A percentile compares a stretch with the other conserved stretches of the same genome.
phyloP scores from a whole-genome alignment of 2,329 filamentous ascomycete genomes.

The Ampelomyces quisqualis region DNA sequence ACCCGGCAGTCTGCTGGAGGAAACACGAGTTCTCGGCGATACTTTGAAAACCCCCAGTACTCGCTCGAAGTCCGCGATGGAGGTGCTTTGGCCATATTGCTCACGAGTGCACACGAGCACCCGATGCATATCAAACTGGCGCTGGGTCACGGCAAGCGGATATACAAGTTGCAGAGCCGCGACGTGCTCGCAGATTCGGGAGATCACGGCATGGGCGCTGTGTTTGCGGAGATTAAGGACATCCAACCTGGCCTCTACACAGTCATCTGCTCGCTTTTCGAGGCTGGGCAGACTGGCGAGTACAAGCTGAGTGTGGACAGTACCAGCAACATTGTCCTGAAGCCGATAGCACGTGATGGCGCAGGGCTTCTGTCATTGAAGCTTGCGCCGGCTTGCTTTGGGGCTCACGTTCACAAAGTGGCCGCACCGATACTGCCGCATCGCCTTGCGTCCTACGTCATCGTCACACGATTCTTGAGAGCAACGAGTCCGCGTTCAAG shows the following conservation, averaged over 20 bases:
- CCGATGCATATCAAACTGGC: conserved; percentile 84
- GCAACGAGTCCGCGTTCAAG: conserved; percentile 30
- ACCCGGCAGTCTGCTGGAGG: conserved; percentile 78
- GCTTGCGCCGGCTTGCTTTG: conserved; percentile 57
- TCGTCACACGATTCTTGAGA: conserved; percentile 54
- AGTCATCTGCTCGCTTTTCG: conserved; percentile 87
- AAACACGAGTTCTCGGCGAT: conserved; percentile 72
- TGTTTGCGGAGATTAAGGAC: conserved; percentile 62
- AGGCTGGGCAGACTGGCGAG: conserved; percentile 70
- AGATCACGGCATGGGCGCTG: conserved; percentile 83
- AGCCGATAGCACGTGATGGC: conserved; percentile 67
- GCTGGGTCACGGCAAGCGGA: conserved; percentile 71
- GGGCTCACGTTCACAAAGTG: conserved; percentile 53
- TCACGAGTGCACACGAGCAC: conserved; percentile 69
- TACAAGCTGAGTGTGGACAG: conserved; percentile 77
- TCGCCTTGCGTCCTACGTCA: conserved; percentile 62
- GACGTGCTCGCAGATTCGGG: conserved; percentile 81
- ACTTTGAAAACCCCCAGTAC: conserved; percentile 87
- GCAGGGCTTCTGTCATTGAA: conserved; percentile 70
- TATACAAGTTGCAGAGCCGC: conserved; percentile 67
- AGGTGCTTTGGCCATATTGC: conserved; percentile 69
- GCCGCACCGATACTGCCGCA: conserved; percentile 53
- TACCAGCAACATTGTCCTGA: conserved; percentile 57
- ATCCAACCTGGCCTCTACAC: conserved; percentile 78
- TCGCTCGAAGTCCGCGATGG: conserved; percentile 59